Evolutionary conservation across 768 basidiomycete species (phyloP).

Genomic region (Rhodotorula toruloides): DNA sequence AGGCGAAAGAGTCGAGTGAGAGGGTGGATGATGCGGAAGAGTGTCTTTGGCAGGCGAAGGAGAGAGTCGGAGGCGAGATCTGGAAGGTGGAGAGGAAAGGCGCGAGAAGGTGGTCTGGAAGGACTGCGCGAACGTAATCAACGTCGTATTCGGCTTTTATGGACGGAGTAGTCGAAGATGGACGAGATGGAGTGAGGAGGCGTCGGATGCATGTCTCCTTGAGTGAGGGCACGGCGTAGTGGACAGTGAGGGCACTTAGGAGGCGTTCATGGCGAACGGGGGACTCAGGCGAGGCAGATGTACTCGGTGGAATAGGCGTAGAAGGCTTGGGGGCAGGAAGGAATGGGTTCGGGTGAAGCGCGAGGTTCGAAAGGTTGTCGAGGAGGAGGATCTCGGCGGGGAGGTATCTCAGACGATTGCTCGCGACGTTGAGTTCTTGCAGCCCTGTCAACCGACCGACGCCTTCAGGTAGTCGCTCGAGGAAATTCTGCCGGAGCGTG

Average conservation of each 20-base stretch:
- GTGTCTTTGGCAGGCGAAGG: conserved; percentile 7
- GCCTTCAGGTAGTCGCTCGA: conserved; percentile 30
- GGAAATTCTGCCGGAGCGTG: conserved; percentile 27
- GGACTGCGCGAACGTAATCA: background rate
- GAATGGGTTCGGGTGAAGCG: conserved; percentile 35
- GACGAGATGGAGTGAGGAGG: conserved; percentile 12
- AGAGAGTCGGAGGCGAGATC: background rate
- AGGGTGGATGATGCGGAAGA: background rate
- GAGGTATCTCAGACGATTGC: conserved; percentile 29
- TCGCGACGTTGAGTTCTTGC: conserved; percentile 20
- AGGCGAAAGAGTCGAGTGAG: background rate
- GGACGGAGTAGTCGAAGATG: background rate
- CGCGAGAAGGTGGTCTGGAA: conserved; percentile 6
- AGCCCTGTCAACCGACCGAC: conserved; percentile 29
- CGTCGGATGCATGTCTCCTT: conserved; percentile 26
- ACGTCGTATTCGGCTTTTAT: conserved; percentile 7
- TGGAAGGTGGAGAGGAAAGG: conserved; percentile 20
- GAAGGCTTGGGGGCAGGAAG: conserved; percentile 2
- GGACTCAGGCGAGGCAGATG: no score
- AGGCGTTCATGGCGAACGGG: background rate
- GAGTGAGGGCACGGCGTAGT: conserved; percentile 32
- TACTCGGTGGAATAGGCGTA: background rate
- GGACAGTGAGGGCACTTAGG: conserved; percentile 26
- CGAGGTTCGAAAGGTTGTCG: conserved; percentile 12
- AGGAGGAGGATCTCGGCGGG: conserved; percentile 25